A percentile compares a stretch with the other conserved stretches of the same genome.
These are phyloP conservation scores for Coemansia sp. DNA, from an alignment of 192 early-diverging fungal species.

Conservation along the genomic window DNA sequence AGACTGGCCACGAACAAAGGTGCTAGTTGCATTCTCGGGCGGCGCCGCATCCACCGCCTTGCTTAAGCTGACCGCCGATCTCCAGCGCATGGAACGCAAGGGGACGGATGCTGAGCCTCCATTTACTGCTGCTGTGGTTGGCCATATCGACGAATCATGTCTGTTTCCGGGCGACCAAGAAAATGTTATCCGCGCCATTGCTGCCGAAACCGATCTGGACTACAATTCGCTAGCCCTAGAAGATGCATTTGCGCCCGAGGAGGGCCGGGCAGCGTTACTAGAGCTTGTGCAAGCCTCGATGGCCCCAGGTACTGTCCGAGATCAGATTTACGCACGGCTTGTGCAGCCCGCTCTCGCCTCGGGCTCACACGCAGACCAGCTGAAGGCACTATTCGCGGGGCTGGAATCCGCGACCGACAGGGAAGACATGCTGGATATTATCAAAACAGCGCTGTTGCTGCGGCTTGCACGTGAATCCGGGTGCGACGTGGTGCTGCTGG, in stretches of 20 bases:
- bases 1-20: conserved; percentile 48
- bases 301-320: conserved; percentile 7
- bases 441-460: conserved; percentile 59
- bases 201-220: conserved; percentile 31
- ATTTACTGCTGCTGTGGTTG: conserved; percentile 62
- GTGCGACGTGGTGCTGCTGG: conserved; percentile 61
- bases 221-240: conserved; percentile 58
- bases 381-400: conserved; percentile 53
- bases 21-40: conserved; percentile 81
- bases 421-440: conserved; percentile 64
- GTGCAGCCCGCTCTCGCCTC: not conserved
- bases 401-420: conserved; percentile 62
- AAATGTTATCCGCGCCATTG: conserved; percentile 39
- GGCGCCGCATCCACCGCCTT: conserved; percentile 76
- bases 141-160: conserved; percentile 73
- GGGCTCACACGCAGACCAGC: conserved; percentile 25
- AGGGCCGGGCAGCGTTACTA: conserved; percentile 8
- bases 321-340: conserved; percentile 20
- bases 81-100: conserved; percentile 50
- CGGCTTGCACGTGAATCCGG: conserved; percentile 51
- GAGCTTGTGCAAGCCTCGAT: conserved; percentile 11
- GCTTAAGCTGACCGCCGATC: conserved; percentile 61
- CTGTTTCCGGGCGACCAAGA: conserved; percentile 48
- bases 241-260: conserved; percentile 54
- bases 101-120: conserved; percentile 57